A percentile compares a stretch with the other conserved stretches of the same genome.
phyloP scores from a whole-genome alignment of 148 eudicot species.

The Chenopodium suecicum region DNA sequence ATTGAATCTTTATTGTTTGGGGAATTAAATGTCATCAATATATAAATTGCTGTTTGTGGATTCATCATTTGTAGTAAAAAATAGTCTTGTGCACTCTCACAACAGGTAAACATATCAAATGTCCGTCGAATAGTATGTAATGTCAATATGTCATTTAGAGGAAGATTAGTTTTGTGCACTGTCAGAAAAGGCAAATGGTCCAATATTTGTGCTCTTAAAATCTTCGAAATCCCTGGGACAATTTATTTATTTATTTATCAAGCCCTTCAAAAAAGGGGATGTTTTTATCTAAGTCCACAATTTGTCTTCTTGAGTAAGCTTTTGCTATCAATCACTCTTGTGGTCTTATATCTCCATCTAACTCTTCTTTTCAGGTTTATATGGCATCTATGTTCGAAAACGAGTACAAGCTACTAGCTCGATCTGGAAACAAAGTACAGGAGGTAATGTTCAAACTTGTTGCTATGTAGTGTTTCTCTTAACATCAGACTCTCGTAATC shows the following conservation, averaged over 20 bases:
- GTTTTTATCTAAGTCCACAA: not conserved
- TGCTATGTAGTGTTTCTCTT: not conserved
- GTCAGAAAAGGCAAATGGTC: not conserved
- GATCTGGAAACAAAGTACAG: conserved; percentile 91
- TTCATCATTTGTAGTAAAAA: too few species aligned
- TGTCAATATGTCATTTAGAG: not conserved
- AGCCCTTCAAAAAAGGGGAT: not conserved
- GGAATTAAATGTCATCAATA: not conserved
- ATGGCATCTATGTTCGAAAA: conserved; percentile 86
- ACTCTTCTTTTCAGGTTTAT: conserved; percentile 59
- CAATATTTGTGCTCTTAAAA: not conserved
- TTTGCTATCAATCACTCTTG: not conserved
- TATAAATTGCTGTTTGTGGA: too few species aligned
- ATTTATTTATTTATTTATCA: not conserved
- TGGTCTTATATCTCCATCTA: not conserved
- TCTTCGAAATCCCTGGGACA: not conserved
- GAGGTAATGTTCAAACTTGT: conserved; percentile 49
- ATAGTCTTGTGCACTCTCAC: too few species aligned
- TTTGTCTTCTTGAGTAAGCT: not conserved
- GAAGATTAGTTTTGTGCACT: not conserved
- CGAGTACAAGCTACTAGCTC: conserved; percentile 87
- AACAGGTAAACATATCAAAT: not conserved
- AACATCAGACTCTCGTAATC: not conserved
- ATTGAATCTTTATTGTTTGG: not conserved
- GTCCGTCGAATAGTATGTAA: not conserved